These are phyloP conservation scores for Monosporascus cannonballus DNA, from an alignment of 2,329 filamentous ascomycete species.

Conservation along the genomic window DNA sequence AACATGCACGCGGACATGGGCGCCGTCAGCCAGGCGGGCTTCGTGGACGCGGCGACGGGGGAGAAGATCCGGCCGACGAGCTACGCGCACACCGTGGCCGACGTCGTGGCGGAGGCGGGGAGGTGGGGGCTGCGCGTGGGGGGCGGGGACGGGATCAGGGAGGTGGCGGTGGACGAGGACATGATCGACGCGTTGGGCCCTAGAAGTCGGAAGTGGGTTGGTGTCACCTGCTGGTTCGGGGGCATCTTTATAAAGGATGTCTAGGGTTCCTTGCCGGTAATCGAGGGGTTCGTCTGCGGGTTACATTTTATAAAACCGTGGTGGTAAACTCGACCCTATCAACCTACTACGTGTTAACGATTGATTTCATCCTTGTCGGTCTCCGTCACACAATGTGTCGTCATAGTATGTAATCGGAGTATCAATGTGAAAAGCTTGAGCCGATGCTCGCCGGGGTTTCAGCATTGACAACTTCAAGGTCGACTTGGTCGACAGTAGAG, in stretches of 20 bases:
- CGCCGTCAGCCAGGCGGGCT: slow-evolving; percentile 51
- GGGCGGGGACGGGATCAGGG: slow-evolving; percentile 27
- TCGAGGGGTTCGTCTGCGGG: too few species aligned
- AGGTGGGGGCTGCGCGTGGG: slow-evolving; percentile 38
- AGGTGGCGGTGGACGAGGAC: slow-evolving; percentile 42
- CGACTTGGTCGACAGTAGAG: too few species aligned
- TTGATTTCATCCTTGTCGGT: too few species aligned
- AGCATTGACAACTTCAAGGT: too few species aligned
- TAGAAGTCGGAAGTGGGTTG: slow-evolving; percentile 60
- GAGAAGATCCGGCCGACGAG: slow-evolving; percentile 55
- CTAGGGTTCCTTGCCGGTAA: too few species aligned
- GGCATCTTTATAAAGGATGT: slow-evolving; percentile 33
- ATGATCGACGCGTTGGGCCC: slow-evolving; percentile 54
- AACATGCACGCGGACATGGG: slow-evolving; percentile 67
- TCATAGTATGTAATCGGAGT: too few species aligned
- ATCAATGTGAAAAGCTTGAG: too few species aligned
- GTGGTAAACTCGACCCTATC: too few species aligned
- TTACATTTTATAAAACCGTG: too few species aligned
- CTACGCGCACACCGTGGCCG: slow-evolving; percentile 46
- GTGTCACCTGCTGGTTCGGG: slow-evolving; percentile 47
- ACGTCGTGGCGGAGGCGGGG: slow-evolving; percentile 44
- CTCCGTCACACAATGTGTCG: too few species aligned
- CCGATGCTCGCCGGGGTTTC: too few species aligned
- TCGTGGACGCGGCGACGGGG: slow-evolving; percentile 45
- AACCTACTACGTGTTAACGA: too few species aligned